Percentiles rank a stretch among this genome's conserved stretches.
phyloP scores from a whole-genome alignment of 2,329 filamentous ascomycete genomes.

The Xylaria digitata region DNA sequence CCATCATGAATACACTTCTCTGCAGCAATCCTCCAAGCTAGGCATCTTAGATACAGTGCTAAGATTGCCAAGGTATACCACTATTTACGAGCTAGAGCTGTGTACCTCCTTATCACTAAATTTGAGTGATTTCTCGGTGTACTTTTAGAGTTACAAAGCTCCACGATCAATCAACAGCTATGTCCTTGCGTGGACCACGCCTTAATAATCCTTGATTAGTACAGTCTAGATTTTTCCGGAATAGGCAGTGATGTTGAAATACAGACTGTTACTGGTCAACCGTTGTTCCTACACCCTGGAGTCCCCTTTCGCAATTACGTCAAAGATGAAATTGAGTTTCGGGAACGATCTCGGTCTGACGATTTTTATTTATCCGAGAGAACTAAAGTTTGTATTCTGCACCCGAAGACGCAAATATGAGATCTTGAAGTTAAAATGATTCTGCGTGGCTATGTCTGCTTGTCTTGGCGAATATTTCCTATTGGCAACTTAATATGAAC shows the following conservation, averaged over 20 bases:
- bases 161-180: background rate
- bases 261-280: background rate
- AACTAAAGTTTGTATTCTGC: background rate
- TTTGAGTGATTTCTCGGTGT: background rate
- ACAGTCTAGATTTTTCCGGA: background rate
- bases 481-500: background rate
- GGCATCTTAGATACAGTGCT: background rate
- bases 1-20: slow-evolving; percentile 25
- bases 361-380: background rate
- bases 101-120: background rate
- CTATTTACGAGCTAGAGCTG: background rate
- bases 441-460: background rate
- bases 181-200: background rate
- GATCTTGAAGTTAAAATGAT: slow-evolving; percentile 22
- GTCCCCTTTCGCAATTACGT: background rate
- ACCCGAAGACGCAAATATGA: slow-evolving; percentile 3
- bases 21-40: background rate
- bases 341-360: background rate
- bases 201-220: background rate
- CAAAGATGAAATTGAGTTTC: slow-evolving; percentile 7
- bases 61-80: background rate
- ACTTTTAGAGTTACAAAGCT: background rate
- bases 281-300: background rate
- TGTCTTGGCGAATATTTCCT: background rate
- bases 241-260: background rate